Percentiles rank a stretch among this genome's conserved stretches.
phyloP scores from a whole-genome alignment of 805 yeast species.

The Metschnikowia kunwiensis region DNA sequence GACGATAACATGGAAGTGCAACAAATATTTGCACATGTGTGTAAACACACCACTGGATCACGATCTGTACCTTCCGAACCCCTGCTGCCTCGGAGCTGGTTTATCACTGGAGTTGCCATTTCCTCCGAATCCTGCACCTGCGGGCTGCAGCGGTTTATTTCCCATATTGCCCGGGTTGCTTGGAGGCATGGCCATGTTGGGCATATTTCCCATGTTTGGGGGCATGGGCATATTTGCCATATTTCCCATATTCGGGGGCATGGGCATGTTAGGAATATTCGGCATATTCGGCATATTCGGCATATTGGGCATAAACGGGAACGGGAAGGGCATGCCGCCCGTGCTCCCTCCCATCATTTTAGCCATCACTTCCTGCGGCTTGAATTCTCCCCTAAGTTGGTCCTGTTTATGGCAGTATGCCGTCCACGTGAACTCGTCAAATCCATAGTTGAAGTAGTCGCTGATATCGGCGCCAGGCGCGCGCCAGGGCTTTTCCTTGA shows the following conservation, averaged over 20 bases:
- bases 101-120: too few species aligned
- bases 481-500: conserved; percentile 97
- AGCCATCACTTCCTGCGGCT: conserved; percentile 75
- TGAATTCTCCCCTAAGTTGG: conserved; percentile 70
- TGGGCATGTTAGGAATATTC: conserved; percentile 9
- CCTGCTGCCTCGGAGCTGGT: too few species aligned
- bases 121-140: too few species aligned
- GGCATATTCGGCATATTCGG: conserved; percentile 22
- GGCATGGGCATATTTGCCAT: not conserved
- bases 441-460: conserved; percentile 95
- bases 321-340: conserved; percentile 18
- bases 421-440: conserved; percentile 94
- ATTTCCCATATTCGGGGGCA: conserved; percentile 16
- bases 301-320: conserved; percentile 26
- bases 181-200: not conserved
- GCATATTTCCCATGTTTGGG: not conserved
- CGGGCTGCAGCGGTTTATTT: too few species aligned
- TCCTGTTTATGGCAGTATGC: conserved; percentile 89
- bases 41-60: too few species aligned
- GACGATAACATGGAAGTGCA: too few species aligned
- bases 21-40: too few species aligned
- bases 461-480: conserved; percentile 93
- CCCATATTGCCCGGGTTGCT: too few species aligned
- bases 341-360: conserved; percentile 46
- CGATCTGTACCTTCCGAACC: too few species aligned